Percentiles rank a stretch among this genome's conserved stretches.
phyloP scores from a whole-genome alignment of 306 rosid genomes.

The Cucumis hystrix region DNA sequence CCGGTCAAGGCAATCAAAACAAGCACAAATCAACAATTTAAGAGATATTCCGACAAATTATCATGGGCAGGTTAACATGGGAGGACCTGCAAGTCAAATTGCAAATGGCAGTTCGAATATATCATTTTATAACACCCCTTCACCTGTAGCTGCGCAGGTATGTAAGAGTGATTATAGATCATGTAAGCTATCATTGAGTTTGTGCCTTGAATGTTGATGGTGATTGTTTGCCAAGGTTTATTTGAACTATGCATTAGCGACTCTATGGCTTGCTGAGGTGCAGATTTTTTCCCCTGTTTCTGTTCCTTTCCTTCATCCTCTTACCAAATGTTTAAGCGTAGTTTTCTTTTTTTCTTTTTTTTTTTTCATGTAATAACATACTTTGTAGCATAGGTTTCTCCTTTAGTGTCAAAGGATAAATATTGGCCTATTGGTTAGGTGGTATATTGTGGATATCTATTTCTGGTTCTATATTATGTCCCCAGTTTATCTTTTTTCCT shows the following conservation, averaged over 20 bases:
- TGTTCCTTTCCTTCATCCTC: not conserved
- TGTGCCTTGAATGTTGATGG: not conserved
- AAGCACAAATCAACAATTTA: slow-evolving; percentile 42
- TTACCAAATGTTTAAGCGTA: not conserved
- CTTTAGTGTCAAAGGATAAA: not conserved
- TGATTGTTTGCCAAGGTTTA: not conserved
- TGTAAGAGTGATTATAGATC: slow-evolving; percentile 5
- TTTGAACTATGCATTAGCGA: not conserved
- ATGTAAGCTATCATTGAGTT: not conserved
- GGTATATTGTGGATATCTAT: not conserved
- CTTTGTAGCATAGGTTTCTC: not conserved
- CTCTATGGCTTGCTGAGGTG: not conserved
- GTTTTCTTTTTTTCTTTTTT: not conserved
- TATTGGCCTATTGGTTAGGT: not conserved
- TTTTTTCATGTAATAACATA: not conserved
- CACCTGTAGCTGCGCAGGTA: slow-evolving; percentile 82
- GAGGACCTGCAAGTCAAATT: slow-evolving; percentile 56
- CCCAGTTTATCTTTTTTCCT: not conserved
- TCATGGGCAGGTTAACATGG: slow-evolving; percentile 39
- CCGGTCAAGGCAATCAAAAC: slow-evolving; percentile 59
- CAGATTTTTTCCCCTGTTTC: not conserved
- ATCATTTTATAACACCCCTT: slow-evolving; percentile 82
- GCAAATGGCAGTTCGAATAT: slow-evolving; percentile 45
- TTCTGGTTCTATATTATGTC: not conserved
- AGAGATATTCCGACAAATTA: slow-evolving; percentile 70